Evolutionary conservation across 2,329 filamentous ascomycete species (phyloP), one percentile per base, ranked within the genome.

Genomic region (Periglandula ipomoeae): DNA sequence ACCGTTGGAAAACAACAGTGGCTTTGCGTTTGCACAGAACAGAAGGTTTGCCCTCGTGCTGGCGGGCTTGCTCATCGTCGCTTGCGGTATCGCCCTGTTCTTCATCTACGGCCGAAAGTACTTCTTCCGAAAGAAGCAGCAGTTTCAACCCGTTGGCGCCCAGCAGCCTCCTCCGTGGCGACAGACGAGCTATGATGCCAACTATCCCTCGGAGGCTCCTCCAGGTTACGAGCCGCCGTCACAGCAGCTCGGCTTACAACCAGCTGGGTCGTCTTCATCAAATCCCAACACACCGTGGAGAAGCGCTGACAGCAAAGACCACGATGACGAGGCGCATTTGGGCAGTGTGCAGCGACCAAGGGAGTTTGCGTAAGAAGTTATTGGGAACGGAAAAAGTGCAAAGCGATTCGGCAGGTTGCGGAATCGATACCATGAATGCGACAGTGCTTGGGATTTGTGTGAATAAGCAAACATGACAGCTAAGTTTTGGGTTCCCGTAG

Each of bases 21-120:
- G 81, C 22, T 81, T 82, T 58, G 68, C 70, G 0, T 74, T 82
- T 46, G 78, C 79, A 3, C 64, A 73, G 13, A 74, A 75, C 47
- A 56, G 66, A n/a, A 62, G 60, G 41, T 72, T 70, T 50, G 67
- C 72, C 53, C 71, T 69, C 56, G 65, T 73, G 30, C 68, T 79
- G n/a, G 67, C 71, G 8, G 71, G 67, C 22, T 58, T 77, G 27
- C 61, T 77, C 27, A 61, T 78, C 43, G 44, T 73, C 34, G 59
- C 71, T 51, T 61, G 75, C 5, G 61, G 65, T 27, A 59, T 72
- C 6, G 27, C 40, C 43, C 54, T 75, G 20, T 55, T 69, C 46
- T 59, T 67, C 40, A 64, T 62, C 46, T 58, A 64, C 40, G 59
- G 61, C 30, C 56, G 56, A 30, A 56, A 53, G 47, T 63, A 57